Conservation (phyloP, 371 early-diverging fungal species). For the Mucor piriformis region DNA sequence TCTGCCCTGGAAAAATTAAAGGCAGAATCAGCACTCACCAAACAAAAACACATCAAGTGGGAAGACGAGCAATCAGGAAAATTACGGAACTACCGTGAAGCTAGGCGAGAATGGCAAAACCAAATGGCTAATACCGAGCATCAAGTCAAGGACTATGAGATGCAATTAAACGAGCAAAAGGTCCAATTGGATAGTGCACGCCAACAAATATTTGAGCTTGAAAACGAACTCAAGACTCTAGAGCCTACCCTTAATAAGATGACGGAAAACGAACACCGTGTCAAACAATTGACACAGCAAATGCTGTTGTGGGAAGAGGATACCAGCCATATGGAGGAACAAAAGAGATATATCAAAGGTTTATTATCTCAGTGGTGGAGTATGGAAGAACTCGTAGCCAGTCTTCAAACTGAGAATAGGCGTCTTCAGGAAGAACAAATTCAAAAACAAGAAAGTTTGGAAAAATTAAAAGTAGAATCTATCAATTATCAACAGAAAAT, state of each 20-base stretch:
- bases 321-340: slow-evolving; percentile 43
- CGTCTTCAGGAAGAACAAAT: slow-evolving; percentile 23
- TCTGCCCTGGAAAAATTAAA: slow-evolving; percentile 56
- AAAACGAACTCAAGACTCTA: slow-evolving; percentile 51
- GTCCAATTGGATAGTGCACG: slow-evolving; percentile 36
- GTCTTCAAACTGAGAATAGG: slow-evolving; percentile 40
- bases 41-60: slow-evolving; percentile 67
- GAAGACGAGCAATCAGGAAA: slow-evolving; percentile 64
- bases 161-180: slow-evolving; percentile 27
- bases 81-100: slow-evolving; percentile 58
- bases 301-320: slow-evolving; percentile 58
- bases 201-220: slow-evolving; percentile 51
- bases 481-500: slow-evolving; percentile 11
- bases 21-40: slow-evolving; percentile 55
- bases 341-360: slow-evolving; percentile 45
- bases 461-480: slow-evolving; percentile 17
- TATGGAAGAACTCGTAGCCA: slow-evolving; percentile 45
- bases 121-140: slow-evolving; percentile 51
- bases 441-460: slow-evolving; percentile 20
- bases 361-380: slow-evolving; percentile 49
- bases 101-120: slow-evolving; percentile 58
- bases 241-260: slow-evolving; percentile 54
- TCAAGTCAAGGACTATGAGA: slow-evolving; percentile 50
- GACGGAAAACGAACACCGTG: slow-evolving; percentile 58
- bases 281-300: slow-evolving; percentile 61